Conservation (phyloP, 495 filamentous ascomycete genomes). For the Pseudomonodictys pantanalensis region DNA sequence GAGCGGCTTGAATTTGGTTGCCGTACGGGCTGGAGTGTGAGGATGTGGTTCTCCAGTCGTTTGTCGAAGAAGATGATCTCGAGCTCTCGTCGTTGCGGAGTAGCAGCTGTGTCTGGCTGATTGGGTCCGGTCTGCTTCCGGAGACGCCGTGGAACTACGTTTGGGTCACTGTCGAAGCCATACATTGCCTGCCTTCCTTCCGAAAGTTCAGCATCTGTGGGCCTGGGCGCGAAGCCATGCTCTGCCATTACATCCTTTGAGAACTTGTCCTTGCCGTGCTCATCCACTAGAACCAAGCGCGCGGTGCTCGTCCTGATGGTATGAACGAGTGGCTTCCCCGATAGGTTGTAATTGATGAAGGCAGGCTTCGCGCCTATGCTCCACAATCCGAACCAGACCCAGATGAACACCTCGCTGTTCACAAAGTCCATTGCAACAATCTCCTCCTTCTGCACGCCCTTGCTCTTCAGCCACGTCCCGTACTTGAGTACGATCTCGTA, state of each 20-base stretch:
- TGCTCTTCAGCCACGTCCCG: constrained; percentile 75
- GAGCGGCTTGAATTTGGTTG: constrained; percentile 21
- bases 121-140: neutral
- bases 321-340: constrained; percentile 71
- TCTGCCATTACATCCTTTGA: constrained; percentile 47
- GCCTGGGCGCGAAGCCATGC: constrained; percentile 38
- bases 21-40: constrained; percentile 17
- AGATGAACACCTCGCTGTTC: constrained; percentile 79
- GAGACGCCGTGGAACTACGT: neutral
- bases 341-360: constrained; percentile 91
- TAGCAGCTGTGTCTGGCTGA: neutral
- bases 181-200: constrained; percentile 14
- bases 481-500: constrained; percentile 76
- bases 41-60: constrained; percentile 45
- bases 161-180: constrained; percentile 6
- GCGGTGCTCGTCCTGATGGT: constrained; percentile 70
- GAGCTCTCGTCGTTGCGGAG: constrained; percentile 39
- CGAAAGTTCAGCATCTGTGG: neutral
- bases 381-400: constrained; percentile 85
- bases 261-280: constrained; percentile 57
- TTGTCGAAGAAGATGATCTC: constrained; percentile 63
- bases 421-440: constrained; percentile 87
- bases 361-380: constrained; percentile 85
- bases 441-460: constrained; percentile 68
- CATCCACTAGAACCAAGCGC: constrained; percentile 71